A percentile compares a stretch with the other conserved stretches of the same genome.
phyloP scores from a whole-genome alignment of 2,329 filamentous ascomycete species.

The Clonostachys rosea region DNA sequence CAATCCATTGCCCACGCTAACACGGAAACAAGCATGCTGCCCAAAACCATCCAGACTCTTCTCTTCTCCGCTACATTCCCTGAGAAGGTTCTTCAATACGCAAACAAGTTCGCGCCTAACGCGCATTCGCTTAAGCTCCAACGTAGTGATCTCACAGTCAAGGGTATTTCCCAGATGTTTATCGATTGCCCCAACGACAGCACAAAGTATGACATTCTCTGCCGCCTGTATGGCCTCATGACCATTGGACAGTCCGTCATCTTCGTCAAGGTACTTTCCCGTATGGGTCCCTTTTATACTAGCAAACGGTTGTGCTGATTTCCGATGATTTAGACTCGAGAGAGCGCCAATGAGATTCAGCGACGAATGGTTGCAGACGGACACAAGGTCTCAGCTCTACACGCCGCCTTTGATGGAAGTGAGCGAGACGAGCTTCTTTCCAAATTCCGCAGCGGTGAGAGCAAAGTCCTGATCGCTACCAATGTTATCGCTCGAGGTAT shows the following conservation, averaged over 20 bases:
- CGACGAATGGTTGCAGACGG: constrained; percentile 81
- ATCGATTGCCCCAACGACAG: constrained; percentile 82
- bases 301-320: not conserved
- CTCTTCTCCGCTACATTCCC: constrained; percentile 96
- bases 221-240: constrained; percentile 93
- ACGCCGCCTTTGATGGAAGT: constrained; percentile 78
- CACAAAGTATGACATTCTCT: constrained; percentile 82
- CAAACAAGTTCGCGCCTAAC: constrained; percentile 76
- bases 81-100: constrained; percentile 78
- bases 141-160: constrained; percentile 89
- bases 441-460: constrained; percentile 78
- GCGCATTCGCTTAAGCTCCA: constrained; percentile 85
- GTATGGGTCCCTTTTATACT: not conserved
- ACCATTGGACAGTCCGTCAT: constrained; percentile 97
- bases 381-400: constrained; percentile 86
- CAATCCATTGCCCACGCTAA: not conserved
- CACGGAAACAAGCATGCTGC: constrained; percentile 56
- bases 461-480: constrained; percentile 96
- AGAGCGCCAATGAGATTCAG: constrained; percentile 82
- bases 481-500: constrained; percentile 96
- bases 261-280: constrained; percentile 72
- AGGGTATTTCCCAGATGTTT: constrained; percentile 96
- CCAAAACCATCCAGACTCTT: constrained; percentile 74
- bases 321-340: constrained; percentile 58
- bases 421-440: constrained; percentile 83